Base-by-base conservation (phyloP, 1,139 yeast species). In the Pichia inconspicua region DNA sequence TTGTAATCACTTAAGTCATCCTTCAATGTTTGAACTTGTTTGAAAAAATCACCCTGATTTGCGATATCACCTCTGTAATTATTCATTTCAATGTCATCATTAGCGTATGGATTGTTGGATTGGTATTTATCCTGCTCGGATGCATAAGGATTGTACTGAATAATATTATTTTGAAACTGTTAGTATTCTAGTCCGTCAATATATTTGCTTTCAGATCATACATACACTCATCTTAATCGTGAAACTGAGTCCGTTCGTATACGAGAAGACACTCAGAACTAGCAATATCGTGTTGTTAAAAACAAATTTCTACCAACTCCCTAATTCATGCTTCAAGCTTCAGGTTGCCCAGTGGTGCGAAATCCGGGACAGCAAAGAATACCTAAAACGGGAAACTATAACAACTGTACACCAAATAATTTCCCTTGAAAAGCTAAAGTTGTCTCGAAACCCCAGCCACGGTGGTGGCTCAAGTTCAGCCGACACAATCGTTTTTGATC, bases 11-110 rank as follows among this genome's bases (percentile, higher is more conserved):
- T 88, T 59, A 92, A 77, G 61, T 82, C 82, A 58, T 79, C 78
- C 70, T 89, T 87, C 66, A 92, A 80, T 32, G 78, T 82, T 64
- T 86, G 92, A 56, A 92, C 80, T 62, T 84, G 87, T 59, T 80
- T 77, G 83, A 90, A 89, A 66, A 84, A 90, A 30, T 53, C 55
- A 22, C 17, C 25, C 4, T n/a, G 17, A 22, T n/a, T 11, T 14
- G 22, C n/a, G 5, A 1, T 22, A 6, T 27, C 19, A n/a, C 8
- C 25, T 28, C 19, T 30, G 31, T 46, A 35, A 17, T 40, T 19
- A 46, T 55, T 50, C 56, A 59, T 41, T 55, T 58, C 65, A 45
- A 61, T 58, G 38, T 56, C 51, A 35, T 52, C 49, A 27, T 44
- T 48, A 41, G 59, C 57, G 47, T 61, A 61, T 15, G 63, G 63